These are phyloP conservation scores for Yamadazyma triangularis DNA, from an alignment of 1,139 yeast species.

Conservation along the genomic window DNA sequence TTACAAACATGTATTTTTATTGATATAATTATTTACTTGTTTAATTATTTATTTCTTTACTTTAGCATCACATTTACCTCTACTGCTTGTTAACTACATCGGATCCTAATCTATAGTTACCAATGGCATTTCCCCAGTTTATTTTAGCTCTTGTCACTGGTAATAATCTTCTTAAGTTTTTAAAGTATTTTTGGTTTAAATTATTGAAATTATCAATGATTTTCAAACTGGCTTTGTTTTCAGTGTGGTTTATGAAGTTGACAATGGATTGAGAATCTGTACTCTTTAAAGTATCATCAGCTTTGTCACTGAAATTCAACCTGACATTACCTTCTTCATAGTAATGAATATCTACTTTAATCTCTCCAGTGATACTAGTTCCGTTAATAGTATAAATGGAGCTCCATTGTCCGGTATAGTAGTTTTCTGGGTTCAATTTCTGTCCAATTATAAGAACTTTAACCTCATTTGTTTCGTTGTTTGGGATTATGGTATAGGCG, in stretches of 20 bases:
- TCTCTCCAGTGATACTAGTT: conserved; percentile 44
- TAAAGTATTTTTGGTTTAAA: conserved; percentile 77
- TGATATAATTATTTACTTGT: no score
- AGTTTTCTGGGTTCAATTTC: conserved; percentile 70
- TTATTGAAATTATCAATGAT: conserved; percentile 63
- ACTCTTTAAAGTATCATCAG: conserved; percentile 16
- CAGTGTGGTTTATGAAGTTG: conserved; percentile 52
- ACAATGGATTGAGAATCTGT: conserved; percentile 33
- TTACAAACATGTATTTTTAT: no score
- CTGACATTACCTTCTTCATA: conserved; percentile 95
- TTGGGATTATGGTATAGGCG: conserved; percentile 42
- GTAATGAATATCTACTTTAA: conserved; percentile 78
- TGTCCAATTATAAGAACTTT: conserved; percentile 62
- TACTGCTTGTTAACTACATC: conserved; percentile 61
- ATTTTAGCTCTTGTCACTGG: conserved; percentile 90
- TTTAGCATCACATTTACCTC: no score
- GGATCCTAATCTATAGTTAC: conserved; percentile 82
- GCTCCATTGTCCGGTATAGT: conserved; percentile 88
- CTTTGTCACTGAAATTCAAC: conserved; percentile 51
- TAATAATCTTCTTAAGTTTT: conserved; percentile 79
- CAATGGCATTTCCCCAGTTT: conserved; percentile 94
- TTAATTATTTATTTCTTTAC: no score
- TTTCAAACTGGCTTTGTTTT: conserved; percentile 54
- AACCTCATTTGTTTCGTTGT: conserved; percentile 18
- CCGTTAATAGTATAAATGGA: conserved; percentile 53